phyloP scores from a whole-genome alignment of 805 yeast genomes.

The Candida berthetii region DNA sequence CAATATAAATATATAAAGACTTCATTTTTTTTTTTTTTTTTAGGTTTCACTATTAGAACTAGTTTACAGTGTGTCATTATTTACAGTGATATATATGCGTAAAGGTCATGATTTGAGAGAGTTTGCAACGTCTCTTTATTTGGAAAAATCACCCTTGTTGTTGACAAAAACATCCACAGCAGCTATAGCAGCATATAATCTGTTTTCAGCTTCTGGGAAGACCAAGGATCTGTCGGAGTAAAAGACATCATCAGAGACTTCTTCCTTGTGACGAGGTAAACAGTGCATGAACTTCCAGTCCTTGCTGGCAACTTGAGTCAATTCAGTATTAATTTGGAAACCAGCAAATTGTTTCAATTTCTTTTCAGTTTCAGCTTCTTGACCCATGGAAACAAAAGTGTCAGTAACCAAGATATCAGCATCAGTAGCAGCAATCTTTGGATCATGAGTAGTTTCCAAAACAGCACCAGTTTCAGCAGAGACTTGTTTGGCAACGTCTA shows the following conservation, averaged over 20 bases:
- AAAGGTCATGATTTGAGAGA: too few relatives aligned
- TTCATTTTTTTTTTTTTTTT: too few relatives aligned
- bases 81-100: too few relatives aligned
- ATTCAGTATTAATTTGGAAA: constrained; percentile 70
- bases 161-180: constrained; percentile 85
- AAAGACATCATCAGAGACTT: constrained; percentile 90
- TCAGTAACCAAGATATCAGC: constrained; percentile 91
- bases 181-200: constrained; percentile 94
- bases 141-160: constrained; percentile 60
- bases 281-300: constrained; percentile 96
- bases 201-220: constrained; percentile 93
- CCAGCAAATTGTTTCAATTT: constrained; percentile 80
- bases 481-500: constrained; percentile 45
- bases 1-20: too few relatives aligned
- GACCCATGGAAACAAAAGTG: constrained; percentile 98
- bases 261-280: constrained; percentile 91
- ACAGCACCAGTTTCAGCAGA: constrained; percentile 43
- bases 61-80: too few relatives aligned
- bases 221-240: constrained; percentile 81
- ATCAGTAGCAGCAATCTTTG: constrained; percentile 61
- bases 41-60: too few relatives aligned
- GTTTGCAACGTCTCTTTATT: constrained; percentile 5
- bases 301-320: constrained; percentile 55
- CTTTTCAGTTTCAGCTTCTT: constrained; percentile 69
- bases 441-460: constrained; percentile 63